phyloP scores from a whole-genome alignment of 2,329 filamentous ascomycete genomes.

The Fusarium marasasianum region DNA sequence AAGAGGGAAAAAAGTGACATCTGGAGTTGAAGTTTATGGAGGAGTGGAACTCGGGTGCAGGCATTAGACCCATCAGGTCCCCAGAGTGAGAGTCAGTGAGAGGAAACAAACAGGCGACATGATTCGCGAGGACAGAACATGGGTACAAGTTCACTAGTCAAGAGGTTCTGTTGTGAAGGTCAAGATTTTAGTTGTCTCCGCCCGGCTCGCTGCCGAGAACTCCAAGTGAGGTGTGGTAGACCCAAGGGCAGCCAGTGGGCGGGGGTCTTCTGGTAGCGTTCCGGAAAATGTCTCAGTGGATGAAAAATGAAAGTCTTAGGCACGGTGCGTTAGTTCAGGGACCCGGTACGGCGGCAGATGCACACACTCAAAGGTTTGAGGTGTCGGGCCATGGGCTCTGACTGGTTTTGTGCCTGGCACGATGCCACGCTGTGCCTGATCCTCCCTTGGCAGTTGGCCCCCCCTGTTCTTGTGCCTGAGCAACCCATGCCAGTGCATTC shows the following conservation, averaged over 20 bases:
- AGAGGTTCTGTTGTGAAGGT: constrained; percentile 1
- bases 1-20: constrained; percentile 11
- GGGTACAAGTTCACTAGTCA: constrained; percentile 28
- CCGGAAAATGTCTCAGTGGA: constrained; percentile 41
- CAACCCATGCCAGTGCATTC: constrained; percentile 8
- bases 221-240: constrained; percentile 22
- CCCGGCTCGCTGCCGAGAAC: constrained; percentile 32
- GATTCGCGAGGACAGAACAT: constrained; percentile 34
- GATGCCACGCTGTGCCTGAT: constrained; percentile 30
- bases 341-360: constrained; percentile 35
- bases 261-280: constrained; percentile 4
- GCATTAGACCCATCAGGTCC: constrained; percentile 15
- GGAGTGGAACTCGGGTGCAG: constrained; percentile 18
- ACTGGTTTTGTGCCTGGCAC: constrained; percentile 34
- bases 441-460: background rate
- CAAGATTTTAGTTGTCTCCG: constrained; percentile 12
- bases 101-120: constrained; percentile 24
- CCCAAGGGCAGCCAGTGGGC: constrained; percentile 24
- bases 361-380: constrained; percentile 39
- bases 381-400: constrained; percentile 18
- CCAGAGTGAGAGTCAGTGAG: constrained; percentile 23
- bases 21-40: constrained; percentile 6
- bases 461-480: constrained; percentile 31
- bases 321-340: constrained; percentile 44
- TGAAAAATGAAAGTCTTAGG: constrained; percentile 23